Evolutionary conservation across 1,139 yeast species (phyloP).

Genomic region (Protomyces pachydermus): DNA sequence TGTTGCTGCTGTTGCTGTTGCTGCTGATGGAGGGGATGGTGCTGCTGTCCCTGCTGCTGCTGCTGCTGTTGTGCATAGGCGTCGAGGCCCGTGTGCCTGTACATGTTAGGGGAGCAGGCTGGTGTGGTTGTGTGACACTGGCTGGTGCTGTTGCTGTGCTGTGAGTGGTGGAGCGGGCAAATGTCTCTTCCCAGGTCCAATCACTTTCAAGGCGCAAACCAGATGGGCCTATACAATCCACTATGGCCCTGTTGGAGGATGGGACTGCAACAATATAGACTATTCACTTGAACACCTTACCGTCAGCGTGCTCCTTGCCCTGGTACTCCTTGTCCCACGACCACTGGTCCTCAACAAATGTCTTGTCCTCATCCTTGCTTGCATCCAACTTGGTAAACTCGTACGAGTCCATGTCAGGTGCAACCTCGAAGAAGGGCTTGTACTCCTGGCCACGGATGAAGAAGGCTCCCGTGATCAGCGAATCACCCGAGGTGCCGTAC

Average conservation of each 20-base stretch:
- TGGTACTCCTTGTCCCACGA: conserved; percentile 80
- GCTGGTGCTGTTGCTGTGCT: neutral
- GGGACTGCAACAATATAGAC: too few relatives aligned
- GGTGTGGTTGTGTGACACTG: neutral
- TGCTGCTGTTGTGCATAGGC: neutral
- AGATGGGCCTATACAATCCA: too few relatives aligned
- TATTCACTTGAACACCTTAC: conserved; percentile 67
- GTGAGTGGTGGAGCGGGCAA: neutral
- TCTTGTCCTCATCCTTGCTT: conserved; percentile 62
- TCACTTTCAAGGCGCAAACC: too few relatives aligned
- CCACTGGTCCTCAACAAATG: conserved; percentile 67
- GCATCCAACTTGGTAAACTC: conserved; percentile 63
- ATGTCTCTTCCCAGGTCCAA: neutral
- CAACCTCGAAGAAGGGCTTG: conserved; percentile 91
- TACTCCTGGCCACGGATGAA: conserved; percentile 91
- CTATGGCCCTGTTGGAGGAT: too few relatives aligned
- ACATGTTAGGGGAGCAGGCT: neutral
- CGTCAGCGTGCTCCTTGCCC: conserved; percentile 73
- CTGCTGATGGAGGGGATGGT: neutral
- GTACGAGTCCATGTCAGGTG: conserved; percentile 98
- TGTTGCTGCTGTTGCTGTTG: neutral
- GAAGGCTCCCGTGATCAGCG: conserved; percentile 94
- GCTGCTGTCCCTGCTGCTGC: neutral
- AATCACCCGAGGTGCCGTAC: conserved; percentile 97
- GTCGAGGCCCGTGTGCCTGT: neutral